Evolutionary conservation across 768 basidiomycete species (phyloP).

Genomic region (Galerina marginata): DNA sequence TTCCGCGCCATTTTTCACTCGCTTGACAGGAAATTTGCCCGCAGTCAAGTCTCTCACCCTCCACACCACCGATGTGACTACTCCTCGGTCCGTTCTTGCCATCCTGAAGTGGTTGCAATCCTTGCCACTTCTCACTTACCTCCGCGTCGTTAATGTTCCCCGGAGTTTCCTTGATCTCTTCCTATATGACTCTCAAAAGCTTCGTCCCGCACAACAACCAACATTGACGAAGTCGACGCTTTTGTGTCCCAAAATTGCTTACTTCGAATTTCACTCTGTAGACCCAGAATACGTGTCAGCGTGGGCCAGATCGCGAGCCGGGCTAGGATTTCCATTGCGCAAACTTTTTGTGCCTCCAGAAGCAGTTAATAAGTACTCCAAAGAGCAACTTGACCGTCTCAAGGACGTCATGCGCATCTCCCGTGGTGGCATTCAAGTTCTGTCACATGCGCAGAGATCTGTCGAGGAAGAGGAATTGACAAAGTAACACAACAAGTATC

Average conservation of each 20-base stretch:
- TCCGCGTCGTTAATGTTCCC: slow-evolving; percentile 53
- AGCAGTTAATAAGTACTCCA: slow-evolving; percentile 26
- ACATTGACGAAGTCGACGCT: slow-evolving; percentile 17
- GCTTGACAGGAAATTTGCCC: slow-evolving; percentile 54
- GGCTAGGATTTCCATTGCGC: slow-evolving; percentile 48
- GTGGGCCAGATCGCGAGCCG: slow-evolving; percentile 42
- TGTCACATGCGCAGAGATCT: slow-evolving; percentile 46
- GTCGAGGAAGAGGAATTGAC: slow-evolving; percentile 49
- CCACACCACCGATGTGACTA: slow-evolving; percentile 45
- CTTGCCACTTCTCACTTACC: slow-evolving; percentile 59
- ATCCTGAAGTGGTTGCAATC: slow-evolving; percentile 60
- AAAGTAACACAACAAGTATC: neutral
- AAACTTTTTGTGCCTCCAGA: slow-evolving; percentile 51
- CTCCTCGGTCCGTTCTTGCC: slow-evolving; percentile 23
- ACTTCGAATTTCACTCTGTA: slow-evolving; percentile 52
- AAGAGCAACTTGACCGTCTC: slow-evolving; percentile 21
- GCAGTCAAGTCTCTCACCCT: slow-evolving; percentile 60
- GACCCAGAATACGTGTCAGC: slow-evolving; percentile 34
- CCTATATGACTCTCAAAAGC: slow-evolving; percentile 40
- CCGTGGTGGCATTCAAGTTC: slow-evolving; percentile 14
- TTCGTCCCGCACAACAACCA: slow-evolving; percentile 6
- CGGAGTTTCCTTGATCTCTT: slow-evolving; percentile 53
- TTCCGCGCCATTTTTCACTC: slow-evolving; percentile 52
- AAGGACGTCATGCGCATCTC: neutral
- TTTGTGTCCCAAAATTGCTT: slow-evolving; percentile 50